phyloP scores from a whole-genome alignment of 768 basidiomycete genomes.

The Lentinula aciculospora region DNA sequence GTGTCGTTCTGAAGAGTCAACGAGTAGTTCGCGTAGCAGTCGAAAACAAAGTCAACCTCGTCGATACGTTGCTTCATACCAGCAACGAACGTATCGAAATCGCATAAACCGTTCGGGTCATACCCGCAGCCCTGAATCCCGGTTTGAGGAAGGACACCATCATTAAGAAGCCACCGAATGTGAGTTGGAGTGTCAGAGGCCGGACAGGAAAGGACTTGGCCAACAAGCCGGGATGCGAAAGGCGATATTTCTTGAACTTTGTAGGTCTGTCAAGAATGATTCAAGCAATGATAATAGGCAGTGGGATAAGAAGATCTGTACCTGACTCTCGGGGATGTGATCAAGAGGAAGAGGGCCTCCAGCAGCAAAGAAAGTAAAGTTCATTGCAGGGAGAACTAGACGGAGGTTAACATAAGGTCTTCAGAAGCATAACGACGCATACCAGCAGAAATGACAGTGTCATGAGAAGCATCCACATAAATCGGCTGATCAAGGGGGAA shows the following conservation, averaged over 20 bases:
- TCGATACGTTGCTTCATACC: slow-evolving; percentile 52
- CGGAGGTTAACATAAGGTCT: background rate
- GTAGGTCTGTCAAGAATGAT: slow-evolving; percentile 33
- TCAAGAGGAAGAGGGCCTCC: slow-evolving; percentile 58
- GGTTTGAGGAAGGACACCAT: slow-evolving; percentile 64
- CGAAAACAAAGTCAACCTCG: slow-evolving; percentile 58
- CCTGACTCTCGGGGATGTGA: slow-evolving; percentile 50
- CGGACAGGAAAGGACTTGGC: slow-evolving; percentile 41
- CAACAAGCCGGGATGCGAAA: slow-evolving; percentile 31
- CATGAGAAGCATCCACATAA: slow-evolving; percentile 73
- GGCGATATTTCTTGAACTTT: slow-evolving; percentile 25
- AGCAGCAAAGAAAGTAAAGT: slow-evolving; percentile 57
- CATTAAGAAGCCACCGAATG: slow-evolving; percentile 70
- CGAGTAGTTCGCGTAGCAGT: slow-evolving; percentile 50
- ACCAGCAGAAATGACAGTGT: slow-evolving; percentile 66
- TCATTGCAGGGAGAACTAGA: slow-evolving; percentile 64
- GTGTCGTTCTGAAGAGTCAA: slow-evolving; percentile 29
- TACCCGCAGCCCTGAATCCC: slow-evolving; percentile 57
- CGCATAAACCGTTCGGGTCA: slow-evolving; percentile 59
- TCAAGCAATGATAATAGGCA: slow-evolving; percentile 26
- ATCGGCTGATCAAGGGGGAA: slow-evolving; percentile 59
- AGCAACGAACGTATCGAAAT: slow-evolving; percentile 52
- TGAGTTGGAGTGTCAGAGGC: slow-evolving; percentile 25
- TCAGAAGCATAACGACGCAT: slow-evolving; percentile 10
- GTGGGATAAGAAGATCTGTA: slow-evolving; percentile 37